A percentile compares a stretch with the other conserved stretches of the same genome.
Conservation (phyloP, 345 rosid genomes). For the Xanthoceras sorbifolium region DNA sequence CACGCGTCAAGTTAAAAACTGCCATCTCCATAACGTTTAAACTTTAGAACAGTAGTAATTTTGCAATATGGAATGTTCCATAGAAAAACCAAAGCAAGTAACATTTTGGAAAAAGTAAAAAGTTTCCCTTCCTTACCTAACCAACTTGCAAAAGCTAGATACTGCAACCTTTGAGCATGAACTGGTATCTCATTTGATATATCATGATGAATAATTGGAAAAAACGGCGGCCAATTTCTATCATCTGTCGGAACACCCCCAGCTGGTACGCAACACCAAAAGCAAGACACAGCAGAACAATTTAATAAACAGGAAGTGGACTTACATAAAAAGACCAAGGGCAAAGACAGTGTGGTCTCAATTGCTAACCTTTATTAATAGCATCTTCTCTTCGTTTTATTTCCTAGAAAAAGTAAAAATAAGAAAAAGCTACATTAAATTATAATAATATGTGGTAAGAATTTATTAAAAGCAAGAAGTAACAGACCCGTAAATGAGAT, state of each 20-base stretch:
- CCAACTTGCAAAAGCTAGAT: conserved; percentile 99
- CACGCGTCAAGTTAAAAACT: neutral
- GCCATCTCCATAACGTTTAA: neutral
- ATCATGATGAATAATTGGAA: conserved; percentile 97
- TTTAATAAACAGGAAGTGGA: neutral
- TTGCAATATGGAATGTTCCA: neutral
- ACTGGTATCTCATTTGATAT: conserved; percentile 93
- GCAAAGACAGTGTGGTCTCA: neutral
- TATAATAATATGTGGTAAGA: neutral
- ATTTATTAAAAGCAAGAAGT: neutral
- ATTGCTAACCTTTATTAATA: conserved; percentile 49
- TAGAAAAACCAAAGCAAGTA: neutral
- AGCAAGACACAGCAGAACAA: neutral
- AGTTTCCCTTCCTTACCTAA: conserved; percentile 54
- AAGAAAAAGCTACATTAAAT: conserved; percentile 5
- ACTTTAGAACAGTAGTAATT: neutral
- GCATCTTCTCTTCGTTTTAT: conserved; percentile 82
- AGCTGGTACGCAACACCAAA: conserved; percentile 48
- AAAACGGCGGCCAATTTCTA: conserved; percentile 94
- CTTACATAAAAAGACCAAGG: neutral
- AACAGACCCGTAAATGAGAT: neutral
- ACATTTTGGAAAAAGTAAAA: neutral
- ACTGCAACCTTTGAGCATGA: conserved; percentile 93
- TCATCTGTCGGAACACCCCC: conserved; percentile 71
- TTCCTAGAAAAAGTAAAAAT: conserved; percentile 51